These are phyloP conservation scores for Candida succiphila DNA, from an alignment of 805 yeast species.

Conservation along the genomic window DNA sequence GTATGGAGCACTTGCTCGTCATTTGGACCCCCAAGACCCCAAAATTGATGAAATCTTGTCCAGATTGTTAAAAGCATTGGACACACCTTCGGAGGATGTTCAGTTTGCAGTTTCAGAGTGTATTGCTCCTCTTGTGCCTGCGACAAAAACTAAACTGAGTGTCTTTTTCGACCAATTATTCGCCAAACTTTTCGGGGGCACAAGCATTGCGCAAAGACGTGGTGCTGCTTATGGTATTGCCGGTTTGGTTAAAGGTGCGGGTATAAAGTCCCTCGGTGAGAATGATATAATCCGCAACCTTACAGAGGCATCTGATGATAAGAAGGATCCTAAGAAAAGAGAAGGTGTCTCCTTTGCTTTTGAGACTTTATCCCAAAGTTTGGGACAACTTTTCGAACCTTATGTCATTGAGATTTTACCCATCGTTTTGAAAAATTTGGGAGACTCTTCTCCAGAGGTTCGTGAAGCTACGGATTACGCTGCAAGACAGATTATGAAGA, in stretches of 20 bases:
- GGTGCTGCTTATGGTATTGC: constrained; percentile 97
- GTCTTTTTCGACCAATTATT: constrained; percentile 49
- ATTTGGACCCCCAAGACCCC: constrained; percentile 55
- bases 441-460: constrained; percentile 79
- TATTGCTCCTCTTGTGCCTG: constrained; percentile 69
- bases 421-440: constrained; percentile 66
- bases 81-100: constrained; percentile 83
- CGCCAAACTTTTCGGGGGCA: constrained; percentile 46
- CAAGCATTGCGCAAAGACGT: constrained; percentile 45
- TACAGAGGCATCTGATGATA: constrained; percentile 81
- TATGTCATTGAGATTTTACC: constrained; percentile 87
- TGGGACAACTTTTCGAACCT: constrained; percentile 83
- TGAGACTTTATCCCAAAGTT: constrained; percentile 69
- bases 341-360: constrained; percentile 85
- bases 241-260: constrained; percentile 86
- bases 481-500: constrained; percentile 78
- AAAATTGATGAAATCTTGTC: constrained; percentile 59
- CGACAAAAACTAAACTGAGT: constrained; percentile 40
- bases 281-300: constrained; percentile 69
- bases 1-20: constrained; percentile 87
- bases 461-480: constrained; percentile 85
- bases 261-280: constrained; percentile 66
- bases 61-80: constrained; percentile 63
- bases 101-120: constrained; percentile 83
- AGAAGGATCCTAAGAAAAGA: constrained; percentile 59